Evolutionary conservation across 192 early-diverging fungal species (phyloP), one percentile per base, ranked within the genome.

Genomic region (Glomus cerebriforme): DNA sequence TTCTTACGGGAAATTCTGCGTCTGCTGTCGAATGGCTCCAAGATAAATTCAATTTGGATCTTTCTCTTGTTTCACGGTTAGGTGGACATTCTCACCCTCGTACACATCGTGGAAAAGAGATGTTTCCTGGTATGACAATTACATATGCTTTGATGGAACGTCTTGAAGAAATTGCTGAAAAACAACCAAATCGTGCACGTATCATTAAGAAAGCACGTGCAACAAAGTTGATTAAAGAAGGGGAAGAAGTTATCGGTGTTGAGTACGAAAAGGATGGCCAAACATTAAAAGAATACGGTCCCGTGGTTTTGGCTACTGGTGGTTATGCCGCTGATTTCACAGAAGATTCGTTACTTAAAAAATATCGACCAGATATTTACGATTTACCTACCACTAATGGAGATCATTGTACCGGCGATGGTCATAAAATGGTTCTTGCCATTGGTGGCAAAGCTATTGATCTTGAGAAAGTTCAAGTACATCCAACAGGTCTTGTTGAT

Each of bases 401-500:
- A 79, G 91, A 95, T 81, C 95, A 96, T 90, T 95, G 93, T 77
- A 96, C 96, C 47, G 96, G 96, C 80, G 96, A 98, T 82, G 97
- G 97, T 81, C 92, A 97, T 85, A 94, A 95, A 86, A 92, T 98
- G 90, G 86, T 92, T 54, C 79, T 88, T 29, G 91, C 88, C 15
- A 86, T 91, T 68, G 96, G 96, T 45, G 95, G 91, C 31, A 93
- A 92, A 86, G 90, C 92, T 68, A 92, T 97, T 72, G 95, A 96
- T 87, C 92, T 98, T 91, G 95, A 98, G 76, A 96, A 95, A 85
- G 94, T 98, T 67, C 97, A 98, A 85, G 95, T 98, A 43, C 95
- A 98, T 81, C 97, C 97, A n/a, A 98, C 97, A 35, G 97, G 97
- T 79, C 87, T 97, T 73, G 95, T 98, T 45, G 93, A 95, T 79